These are phyloP conservation scores for Aspergillus nidulans DNA, from an alignment of 495 filamentous ascomycete genomes.

Conservation along the genomic window DNA sequence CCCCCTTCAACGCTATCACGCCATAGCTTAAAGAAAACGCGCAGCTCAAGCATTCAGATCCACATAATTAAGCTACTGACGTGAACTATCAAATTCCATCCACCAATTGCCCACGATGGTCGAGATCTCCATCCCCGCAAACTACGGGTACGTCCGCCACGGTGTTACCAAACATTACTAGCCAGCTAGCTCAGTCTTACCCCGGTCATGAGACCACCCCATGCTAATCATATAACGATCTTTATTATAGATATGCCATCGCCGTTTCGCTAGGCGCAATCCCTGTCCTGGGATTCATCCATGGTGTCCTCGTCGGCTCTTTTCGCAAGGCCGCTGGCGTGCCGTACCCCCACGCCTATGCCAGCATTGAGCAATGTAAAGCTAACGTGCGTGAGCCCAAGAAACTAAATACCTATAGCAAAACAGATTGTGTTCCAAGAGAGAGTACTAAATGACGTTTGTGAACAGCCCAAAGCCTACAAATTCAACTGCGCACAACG, in stretches of 20 bases:
- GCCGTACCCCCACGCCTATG: slow-evolving; percentile 62
- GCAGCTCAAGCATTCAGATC: neutral
- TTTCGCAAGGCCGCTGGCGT: slow-evolving; percentile 54
- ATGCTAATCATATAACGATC: neutral
- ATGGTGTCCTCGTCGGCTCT: slow-evolving; percentile 39
- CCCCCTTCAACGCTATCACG: neutral
- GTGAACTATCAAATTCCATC: neutral
- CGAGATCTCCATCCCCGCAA: slow-evolving; percentile 40
- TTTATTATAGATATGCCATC: slow-evolving; percentile 50
- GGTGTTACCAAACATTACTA: neutral
- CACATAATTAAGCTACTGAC: neutral
- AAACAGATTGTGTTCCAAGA: neutral
- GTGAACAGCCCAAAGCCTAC: slow-evolving; percentile 34
- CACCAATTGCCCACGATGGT: slow-evolving; percentile 26
- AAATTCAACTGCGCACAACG: slow-evolving; percentile 68
- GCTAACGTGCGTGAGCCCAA: slow-evolving; percentile 37
- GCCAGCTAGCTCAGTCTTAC: neutral
- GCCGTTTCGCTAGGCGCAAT: slow-evolving; percentile 49
- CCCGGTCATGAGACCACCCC: neutral
- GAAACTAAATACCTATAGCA: neutral
- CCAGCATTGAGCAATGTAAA: slow-evolving; percentile 50
- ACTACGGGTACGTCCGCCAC: slow-evolving; percentile 43
- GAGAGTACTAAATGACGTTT: neutral
- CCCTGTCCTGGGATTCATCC: slow-evolving; percentile 57
- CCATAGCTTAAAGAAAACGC: neutral